Base-by-base conservation (phyloP, 192 early-diverging fungal species). In the Backusella luteola region DNA sequence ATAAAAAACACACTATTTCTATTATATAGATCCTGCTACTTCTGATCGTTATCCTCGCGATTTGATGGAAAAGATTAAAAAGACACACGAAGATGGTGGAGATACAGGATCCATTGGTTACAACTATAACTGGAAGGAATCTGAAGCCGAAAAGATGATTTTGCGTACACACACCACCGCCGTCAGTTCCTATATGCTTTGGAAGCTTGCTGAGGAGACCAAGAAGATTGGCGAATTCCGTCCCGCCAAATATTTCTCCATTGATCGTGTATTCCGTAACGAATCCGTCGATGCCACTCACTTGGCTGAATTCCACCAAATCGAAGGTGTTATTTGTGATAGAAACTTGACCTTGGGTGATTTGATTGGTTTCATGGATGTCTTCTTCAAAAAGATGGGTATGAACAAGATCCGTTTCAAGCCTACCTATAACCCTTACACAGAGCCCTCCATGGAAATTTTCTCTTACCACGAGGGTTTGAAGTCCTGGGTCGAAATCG, bases 381-480 rank as follows among this genome's bases (percentile, higher is more conserved):
- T 91, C 73, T 99, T 99, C 89, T 99, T 97, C 87, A 86, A 93
- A 77, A 99, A 98, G 90, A 95, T 99, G 89, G 98, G 97, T 81
- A 83, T 94, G 74, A 84, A 88, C 42, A 94, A 94, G 78, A 91
- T 99, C 69, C 93, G 96, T 73, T 99, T 99, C 93, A 99, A 99
- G 91, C 98, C 98, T 68, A 95, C 98, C 4, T 99, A 97, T 87
- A 99, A 99, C 85, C 98, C 98, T 67, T 99, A 99, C 90, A 99
- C 98, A 52, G 98, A 99, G 84, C 98, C 98, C 41, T 94, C 92
- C 77, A 95, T 99, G 96, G 98, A 99, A 82, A 98, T 99, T 78
- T 99, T 99, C 86, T 93, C 96, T 53, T 99, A 93, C 89, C 97
- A 98, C 81, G 90, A 77, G 79, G 91, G 88, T 69, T 86, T 97